phyloP scores from a whole-genome alignment of 1,284 basidiomycete genomes.

The Melanopsichium pennsylvanicum region DNA sequence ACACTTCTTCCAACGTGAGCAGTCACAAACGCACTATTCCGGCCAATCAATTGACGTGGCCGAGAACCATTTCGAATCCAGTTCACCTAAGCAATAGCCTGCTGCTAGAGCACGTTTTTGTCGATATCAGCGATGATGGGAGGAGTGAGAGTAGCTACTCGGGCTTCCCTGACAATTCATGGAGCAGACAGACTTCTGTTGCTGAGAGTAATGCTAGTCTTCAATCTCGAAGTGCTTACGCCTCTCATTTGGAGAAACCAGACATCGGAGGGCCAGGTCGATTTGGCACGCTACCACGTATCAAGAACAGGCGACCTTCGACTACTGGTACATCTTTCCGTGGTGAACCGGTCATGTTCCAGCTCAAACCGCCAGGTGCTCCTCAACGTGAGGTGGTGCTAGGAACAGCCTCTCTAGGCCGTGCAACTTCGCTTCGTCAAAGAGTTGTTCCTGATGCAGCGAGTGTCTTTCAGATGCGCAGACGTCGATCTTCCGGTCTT shows the following conservation, averaged over 20 bases:
- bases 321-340: constrained; percentile 12
- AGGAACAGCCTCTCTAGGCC: constrained; percentile 11
- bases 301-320: constrained; percentile 7
- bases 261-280: neutral
- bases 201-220: neutral
- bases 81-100: constrained; percentile 4
- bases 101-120: constrained; percentile 35
- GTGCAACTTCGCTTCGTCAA: constrained; percentile 1
- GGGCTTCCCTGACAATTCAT: no score
- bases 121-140: constrained; percentile 16
- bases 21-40: neutral
- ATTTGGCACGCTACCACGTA: constrained; percentile 10
- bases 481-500: constrained; percentile 26
- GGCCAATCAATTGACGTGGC: constrained; percentile 26
- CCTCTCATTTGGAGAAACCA: no score
- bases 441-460: constrained; percentile 6
- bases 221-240: neutral
- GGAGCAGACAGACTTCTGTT: neutral
- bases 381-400: neutral
- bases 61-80: constrained; percentile 3
- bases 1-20: neutral
- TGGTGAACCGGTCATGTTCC: constrained; percentile 13
- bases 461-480: constrained; percentile 26
- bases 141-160: no score
- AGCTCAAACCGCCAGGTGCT: neutral